phyloP scores from a whole-genome alignment of 306 rosid genomes.

The Leucaena leucocephala region DNA sequence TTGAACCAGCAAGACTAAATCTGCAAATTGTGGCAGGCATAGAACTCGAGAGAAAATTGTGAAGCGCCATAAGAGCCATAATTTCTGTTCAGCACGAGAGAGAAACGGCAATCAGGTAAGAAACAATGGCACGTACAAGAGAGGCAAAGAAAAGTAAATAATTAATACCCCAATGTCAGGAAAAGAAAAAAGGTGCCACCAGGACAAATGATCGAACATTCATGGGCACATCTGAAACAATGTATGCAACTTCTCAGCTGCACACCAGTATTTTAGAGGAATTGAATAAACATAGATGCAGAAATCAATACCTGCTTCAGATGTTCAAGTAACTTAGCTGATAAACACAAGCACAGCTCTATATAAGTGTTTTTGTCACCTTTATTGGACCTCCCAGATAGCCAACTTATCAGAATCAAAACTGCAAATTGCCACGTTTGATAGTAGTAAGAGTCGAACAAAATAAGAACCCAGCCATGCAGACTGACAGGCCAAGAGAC shows the following conservation, averaged over 20 bases:
- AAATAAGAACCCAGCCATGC: slow-evolving; percentile 36
- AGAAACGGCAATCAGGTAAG: not conserved
- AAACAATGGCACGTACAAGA: not conserved
- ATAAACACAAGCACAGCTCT: slow-evolving; percentile 16
- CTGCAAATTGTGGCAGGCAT: slow-evolving; percentile 30
- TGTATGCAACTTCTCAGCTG: slow-evolving; percentile 24
- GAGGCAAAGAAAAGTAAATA: not conserved
- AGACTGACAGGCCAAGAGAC: slow-evolving; percentile 29
- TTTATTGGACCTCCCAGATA: slow-evolving; percentile 19
- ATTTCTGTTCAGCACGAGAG: not conserved
- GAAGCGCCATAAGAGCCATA: slow-evolving; percentile 5
- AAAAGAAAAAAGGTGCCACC: slow-evolving; percentile 15
- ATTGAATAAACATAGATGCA: not conserved
- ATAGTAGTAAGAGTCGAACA: slow-evolving; percentile 24
- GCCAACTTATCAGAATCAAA: slow-evolving; percentile 27
- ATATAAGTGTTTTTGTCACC: slow-evolving; percentile 11
- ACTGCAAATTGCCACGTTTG: slow-evolving; percentile 24
- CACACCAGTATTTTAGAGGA: not conserved
- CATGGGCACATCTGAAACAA: slow-evolving; percentile 25
- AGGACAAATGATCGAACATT: slow-evolving; percentile 24
- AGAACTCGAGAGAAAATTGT: slow-evolving; percentile 23
- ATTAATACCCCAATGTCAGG: slow-evolving; percentile 12
- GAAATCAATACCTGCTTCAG: slow-evolving; percentile 33
- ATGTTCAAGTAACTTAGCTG: not conserved
- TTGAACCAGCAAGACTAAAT: slow-evolving; percentile 15